phyloP scores from a whole-genome alignment of 2,329 filamentous ascomycete genomes.

The Diplodia intermedia region DNA sequence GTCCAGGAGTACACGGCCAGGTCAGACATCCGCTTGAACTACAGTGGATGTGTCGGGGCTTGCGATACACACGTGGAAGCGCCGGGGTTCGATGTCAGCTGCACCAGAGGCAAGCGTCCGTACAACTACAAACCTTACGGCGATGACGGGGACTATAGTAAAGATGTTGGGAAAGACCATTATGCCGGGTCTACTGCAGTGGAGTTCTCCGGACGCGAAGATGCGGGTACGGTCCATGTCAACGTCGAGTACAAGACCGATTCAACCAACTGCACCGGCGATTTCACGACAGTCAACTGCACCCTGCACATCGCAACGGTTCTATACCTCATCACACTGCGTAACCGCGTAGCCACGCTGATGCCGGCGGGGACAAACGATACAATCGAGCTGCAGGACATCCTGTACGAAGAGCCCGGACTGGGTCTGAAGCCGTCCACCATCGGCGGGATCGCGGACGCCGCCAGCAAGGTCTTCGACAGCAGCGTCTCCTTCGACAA shows the following conservation, averaged over 20 bases:
- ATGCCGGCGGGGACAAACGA: background rate
- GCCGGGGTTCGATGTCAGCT: background rate
- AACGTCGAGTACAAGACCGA: background rate
- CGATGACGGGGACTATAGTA: too few relatives aligned
- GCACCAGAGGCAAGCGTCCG: background rate
- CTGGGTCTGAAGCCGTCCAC: background rate
- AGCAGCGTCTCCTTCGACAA: background rate
- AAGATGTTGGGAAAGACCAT: too few relatives aligned
- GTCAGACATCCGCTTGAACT: background rate
- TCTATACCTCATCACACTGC: background rate
- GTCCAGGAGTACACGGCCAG: background rate
- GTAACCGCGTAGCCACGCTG: background rate
- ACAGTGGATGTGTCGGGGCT: background rate
- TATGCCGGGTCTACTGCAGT: too few relatives aligned
- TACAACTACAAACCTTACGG: background rate
- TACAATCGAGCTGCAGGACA: background rate
- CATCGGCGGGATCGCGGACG: background rate
- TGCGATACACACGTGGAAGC: background rate
- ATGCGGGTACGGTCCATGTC: background rate
- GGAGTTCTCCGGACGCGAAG: rapidly evolving
- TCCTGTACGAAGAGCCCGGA: too few relatives aligned
- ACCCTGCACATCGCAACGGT: background rate
- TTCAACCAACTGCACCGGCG: background rate
- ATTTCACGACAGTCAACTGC: background rate
- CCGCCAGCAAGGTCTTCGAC: background rate